Percentiles rank a stretch among this genome's conserved stretches.
These are phyloP conservation scores for Brassica hybrid DNA, from an alignment of 441 rosid genomes.

Conservation along the genomic window DNA sequence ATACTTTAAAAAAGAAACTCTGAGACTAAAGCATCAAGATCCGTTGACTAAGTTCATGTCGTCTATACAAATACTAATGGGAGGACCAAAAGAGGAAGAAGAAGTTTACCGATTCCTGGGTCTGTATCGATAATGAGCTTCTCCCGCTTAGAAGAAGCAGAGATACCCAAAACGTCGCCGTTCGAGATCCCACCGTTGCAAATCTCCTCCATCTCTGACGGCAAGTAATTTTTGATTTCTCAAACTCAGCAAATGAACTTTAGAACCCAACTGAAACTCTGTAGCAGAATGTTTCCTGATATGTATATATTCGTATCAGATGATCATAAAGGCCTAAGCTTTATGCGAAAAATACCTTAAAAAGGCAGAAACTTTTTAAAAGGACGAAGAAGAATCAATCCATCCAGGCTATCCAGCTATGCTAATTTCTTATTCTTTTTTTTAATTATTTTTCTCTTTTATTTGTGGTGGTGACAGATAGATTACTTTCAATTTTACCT, in stretches of 20 bases:
- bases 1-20: too few species aligned
- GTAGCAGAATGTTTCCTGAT: not conserved
- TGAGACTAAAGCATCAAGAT: too few species aligned
- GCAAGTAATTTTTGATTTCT: not conserved
- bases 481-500: not conserved
- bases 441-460: not conserved
- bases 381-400: not conserved
- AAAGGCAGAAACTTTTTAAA: not conserved
- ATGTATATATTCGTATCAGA: conserved; percentile 6
- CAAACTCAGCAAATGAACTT: not conserved
- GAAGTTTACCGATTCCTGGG: conserved; percentile 54
- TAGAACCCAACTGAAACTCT: not conserved
- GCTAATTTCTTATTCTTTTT: conserved; percentile 10
- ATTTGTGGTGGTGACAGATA: not conserved
- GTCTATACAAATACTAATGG: too few species aligned
- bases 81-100: too few species aligned
- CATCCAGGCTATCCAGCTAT: not conserved
- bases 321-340: conserved; percentile 29
- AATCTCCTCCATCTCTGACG: conserved; percentile 45
- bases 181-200: conserved; percentile 40
- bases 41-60: too few species aligned
- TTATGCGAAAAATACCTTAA: not conserved
- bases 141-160: conserved; percentile 39
- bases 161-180: conserved; percentile 41
- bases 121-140: conserved; percentile 95